Percentiles rank a stretch among this genome's conserved stretches.
phyloP scores from a whole-genome alignment of 768 basidiomycete species.

The Omphalotus guepiniiformis region DNA sequence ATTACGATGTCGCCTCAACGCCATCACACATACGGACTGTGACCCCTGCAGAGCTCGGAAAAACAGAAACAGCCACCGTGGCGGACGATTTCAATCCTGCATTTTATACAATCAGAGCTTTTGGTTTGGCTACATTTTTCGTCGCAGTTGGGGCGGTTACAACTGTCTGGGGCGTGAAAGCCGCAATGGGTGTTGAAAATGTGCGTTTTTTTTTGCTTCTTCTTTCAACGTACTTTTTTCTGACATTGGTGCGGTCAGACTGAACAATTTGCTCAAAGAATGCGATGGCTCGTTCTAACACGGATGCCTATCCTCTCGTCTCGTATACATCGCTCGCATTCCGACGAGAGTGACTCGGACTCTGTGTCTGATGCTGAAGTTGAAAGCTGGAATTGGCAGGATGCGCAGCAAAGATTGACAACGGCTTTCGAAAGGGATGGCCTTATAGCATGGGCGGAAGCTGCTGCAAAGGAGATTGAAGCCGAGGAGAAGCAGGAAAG shows the following conservation, averaged over 20 bases:
- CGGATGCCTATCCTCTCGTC: conserved; percentile 38
- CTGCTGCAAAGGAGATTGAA: conserved; percentile 33
- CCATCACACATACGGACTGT: not conserved
- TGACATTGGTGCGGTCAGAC: conserved; percentile 24
- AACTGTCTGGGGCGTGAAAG: not conserved
- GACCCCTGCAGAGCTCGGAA: not conserved
- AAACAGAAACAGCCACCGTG: not conserved
- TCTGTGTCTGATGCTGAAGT: conserved; percentile 2
- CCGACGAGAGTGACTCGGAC: not conserved
- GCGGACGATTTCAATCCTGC: conserved; percentile 2
- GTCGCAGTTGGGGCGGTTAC: not conserved
- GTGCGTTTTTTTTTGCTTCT: not conserved
- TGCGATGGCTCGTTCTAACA: conserved; percentile 32
- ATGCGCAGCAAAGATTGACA: conserved; percentile 30
- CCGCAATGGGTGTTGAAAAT: not conserved
- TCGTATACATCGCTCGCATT: conserved; percentile 33
- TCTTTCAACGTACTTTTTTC: not conserved
- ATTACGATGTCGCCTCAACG: not conserved
- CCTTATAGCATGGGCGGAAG: conserved; percentile 34
- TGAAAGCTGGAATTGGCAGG: conserved; percentile 30
- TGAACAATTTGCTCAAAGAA: conserved; percentile 36
- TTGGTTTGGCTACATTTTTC: not conserved
- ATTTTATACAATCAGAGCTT: not conserved
- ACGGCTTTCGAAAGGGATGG: conserved; percentile 40
- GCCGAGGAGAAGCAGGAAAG: conserved; percentile 22